Conservation (phyloP, 1,139 yeast genomes). For the Suhomyces chickasaworum region DNA sequence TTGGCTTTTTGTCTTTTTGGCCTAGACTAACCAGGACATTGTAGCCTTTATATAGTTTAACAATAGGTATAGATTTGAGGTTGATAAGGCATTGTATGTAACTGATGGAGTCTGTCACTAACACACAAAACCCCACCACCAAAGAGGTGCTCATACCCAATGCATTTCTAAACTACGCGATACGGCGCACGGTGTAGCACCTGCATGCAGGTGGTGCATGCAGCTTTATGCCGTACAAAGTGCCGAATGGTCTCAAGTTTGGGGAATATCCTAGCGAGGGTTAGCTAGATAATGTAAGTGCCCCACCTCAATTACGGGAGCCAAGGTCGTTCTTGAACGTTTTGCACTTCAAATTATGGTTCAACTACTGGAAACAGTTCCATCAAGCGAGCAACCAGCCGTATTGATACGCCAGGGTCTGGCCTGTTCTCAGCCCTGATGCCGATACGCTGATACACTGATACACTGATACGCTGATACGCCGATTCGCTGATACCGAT, state of each 20-base stretch:
- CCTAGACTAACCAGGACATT: neutral
- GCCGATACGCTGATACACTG: neutral
- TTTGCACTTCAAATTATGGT: neutral
- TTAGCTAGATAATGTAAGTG: neutral
- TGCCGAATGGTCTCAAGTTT: neutral
- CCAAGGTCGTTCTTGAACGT: neutral
- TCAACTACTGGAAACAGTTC: neutral
- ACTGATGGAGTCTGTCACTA: no score
- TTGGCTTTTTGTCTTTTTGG: neutral
- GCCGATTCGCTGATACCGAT: neutral
- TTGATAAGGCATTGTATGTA: neutral
- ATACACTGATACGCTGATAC: neutral
- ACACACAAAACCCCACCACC: no score
- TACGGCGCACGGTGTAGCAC: neutral
- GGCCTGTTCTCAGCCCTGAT: neutral
- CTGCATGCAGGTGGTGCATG: neutral
- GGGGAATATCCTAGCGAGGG: conserved; percentile 3
- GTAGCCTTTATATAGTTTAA: neutral
- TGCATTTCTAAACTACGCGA: neutral
- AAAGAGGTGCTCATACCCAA: neutral
- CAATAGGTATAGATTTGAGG: neutral
- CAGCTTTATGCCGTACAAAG: neutral
- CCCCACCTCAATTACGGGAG: neutral
- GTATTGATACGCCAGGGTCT: neutral
- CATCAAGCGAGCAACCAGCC: neutral